Conservation (phyloP, 192 early-diverging fungal genomes). For the Coemansia sp. region DNA sequence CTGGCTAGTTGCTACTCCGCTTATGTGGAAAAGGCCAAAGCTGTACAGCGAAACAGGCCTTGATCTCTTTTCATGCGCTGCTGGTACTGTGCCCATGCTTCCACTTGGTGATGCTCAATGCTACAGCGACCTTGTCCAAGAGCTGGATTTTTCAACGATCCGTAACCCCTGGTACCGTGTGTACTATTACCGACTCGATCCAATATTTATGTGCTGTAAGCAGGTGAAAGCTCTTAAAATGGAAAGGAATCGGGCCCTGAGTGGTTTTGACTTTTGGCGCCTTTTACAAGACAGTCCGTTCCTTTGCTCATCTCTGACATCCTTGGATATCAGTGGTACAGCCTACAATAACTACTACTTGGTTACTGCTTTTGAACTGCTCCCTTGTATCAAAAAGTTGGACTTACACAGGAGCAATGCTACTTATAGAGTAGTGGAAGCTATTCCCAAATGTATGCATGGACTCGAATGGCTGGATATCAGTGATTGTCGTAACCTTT, state of each 20-base stretch:
- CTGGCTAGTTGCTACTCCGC: constrained; percentile 9
- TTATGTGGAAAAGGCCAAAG: constrained; percentile 7
- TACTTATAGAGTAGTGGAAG: not conserved
- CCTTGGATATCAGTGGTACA: constrained; percentile 19
- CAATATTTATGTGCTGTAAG: constrained; percentile 11
- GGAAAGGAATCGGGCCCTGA: constrained; percentile 10
- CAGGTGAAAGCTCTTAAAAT: constrained; percentile 9
- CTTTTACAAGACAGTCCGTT: not conserved
- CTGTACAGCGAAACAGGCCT: not conserved
- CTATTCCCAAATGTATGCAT: not conserved
- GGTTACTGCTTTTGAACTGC: not conserved
- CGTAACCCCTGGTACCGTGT: not conserved
- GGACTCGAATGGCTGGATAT: not conserved
- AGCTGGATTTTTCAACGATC: constrained; percentile 20
- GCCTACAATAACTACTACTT: not conserved
- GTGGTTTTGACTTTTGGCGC: not conserved
- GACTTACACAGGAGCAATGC: not conserved
- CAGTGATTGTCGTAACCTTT: not conserved
- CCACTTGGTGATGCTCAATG: not conserved
- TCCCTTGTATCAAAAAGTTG: not conserved
- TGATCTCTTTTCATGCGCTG: not conserved
- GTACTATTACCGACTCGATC: not conserved
- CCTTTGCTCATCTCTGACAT: constrained; percentile 7
- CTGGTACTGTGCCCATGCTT: not conserved
- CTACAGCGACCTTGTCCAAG: constrained; percentile 22